A percentile compares a stretch with the other conserved stretches of the same genome.
phyloP scores from a whole-genome alignment of 768 basidiomycete species.

The Xanthoconium purpureum region DNA sequence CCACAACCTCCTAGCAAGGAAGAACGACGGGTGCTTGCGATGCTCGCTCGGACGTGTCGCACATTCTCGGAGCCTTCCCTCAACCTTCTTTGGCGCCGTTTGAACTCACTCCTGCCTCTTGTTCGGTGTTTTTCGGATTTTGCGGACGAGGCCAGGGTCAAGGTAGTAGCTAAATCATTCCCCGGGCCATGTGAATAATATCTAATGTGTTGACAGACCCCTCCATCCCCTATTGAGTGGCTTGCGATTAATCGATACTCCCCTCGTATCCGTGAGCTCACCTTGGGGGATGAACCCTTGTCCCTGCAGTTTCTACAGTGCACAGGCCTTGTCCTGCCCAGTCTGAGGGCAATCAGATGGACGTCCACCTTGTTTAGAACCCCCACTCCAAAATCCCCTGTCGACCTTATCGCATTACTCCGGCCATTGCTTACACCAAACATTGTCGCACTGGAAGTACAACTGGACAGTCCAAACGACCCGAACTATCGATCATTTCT shows the following conservation, averaged over 20 bases:
- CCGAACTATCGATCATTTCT: background rate
- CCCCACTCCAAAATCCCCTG: background rate
- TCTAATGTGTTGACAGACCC: background rate
- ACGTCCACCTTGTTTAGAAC: background rate
- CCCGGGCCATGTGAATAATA: background rate
- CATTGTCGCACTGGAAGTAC: background rate
- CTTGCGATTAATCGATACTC: background rate
- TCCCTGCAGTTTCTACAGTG: background rate
- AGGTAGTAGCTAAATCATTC: background rate
- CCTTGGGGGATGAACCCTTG: background rate
- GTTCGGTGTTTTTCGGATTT: background rate
- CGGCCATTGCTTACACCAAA: background rate
- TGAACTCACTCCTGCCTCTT: background rate
- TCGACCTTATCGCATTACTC: background rate
- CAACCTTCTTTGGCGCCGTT: background rate
- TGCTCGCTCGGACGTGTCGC: background rate
- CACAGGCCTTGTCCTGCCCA: background rate
- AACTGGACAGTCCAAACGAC: background rate
- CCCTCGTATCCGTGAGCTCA: background rate
- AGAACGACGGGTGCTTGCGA: background rate
- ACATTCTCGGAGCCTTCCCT: background rate
- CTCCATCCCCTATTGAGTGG: background rate
- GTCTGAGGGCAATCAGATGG: conserved; percentile 3
- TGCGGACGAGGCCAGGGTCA: background rate
- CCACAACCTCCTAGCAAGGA: background rate